Evolutionary conservation across 257 asterid species (phyloP).

Genomic region (Solanum ahanhuiri): DNA sequence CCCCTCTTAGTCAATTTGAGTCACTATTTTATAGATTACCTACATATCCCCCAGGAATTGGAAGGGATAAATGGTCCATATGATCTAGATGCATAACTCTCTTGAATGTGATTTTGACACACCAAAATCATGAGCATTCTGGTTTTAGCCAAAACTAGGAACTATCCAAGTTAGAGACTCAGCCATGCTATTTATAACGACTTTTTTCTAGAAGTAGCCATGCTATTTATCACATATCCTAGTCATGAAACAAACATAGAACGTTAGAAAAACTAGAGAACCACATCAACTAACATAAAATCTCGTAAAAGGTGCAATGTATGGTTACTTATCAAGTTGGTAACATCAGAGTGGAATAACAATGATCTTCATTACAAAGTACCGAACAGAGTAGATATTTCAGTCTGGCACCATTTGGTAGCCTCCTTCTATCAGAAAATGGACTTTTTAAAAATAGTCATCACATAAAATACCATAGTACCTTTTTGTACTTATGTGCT

Average conservation of each 20-base stretch:
- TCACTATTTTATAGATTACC: background rate
- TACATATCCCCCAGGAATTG: background rate
- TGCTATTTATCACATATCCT: background rate
- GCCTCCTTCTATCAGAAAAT: background rate
- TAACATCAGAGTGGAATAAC: background rate
- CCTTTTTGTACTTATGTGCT: conserved; percentile 78
- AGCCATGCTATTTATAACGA: background rate
- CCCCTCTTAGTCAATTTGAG: background rate
- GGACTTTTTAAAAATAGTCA: background rate
- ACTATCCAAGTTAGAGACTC: background rate
- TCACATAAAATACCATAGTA: conserved; percentile 2
- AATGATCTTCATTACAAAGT: background rate
- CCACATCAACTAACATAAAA: background rate
- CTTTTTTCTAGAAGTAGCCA: background rate
- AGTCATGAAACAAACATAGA: background rate
- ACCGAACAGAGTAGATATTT: background rate
- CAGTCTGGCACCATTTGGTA: background rate
- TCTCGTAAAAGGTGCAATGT: background rate
- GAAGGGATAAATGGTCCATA: background rate
- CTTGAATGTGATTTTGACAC: background rate
- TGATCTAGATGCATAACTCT: background rate
- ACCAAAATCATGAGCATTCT: background rate
- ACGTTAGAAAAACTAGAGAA: background rate
- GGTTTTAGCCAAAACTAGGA: background rate
- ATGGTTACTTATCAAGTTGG: background rate